phyloP scores from a whole-genome alignment of 805 yeast genomes.

The Debaryomyces maramus region DNA sequence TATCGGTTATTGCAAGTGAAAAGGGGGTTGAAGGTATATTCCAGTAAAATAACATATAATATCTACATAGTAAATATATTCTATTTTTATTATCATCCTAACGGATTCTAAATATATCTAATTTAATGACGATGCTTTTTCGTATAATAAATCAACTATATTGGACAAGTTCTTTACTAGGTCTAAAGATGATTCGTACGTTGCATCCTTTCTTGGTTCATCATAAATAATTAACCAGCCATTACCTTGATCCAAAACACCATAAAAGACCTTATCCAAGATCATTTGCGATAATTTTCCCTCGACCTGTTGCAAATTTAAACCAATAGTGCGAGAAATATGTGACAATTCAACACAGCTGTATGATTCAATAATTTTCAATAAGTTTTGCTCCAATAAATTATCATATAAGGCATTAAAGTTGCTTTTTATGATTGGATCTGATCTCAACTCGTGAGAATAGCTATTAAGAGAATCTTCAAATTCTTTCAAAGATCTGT shows the following conservation, averaged over 20 bases:
- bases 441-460: slow-evolving; percentile 74
- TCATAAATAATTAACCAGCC: slow-evolving; percentile 95
- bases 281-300: slow-evolving; percentile 96
- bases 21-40: slow-evolving; percentile 48
- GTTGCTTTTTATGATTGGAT: slow-evolving; percentile 86
- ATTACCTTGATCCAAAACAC: slow-evolving; percentile 96
- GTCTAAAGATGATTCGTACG: slow-evolving; percentile 84
- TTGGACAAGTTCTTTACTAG: slow-evolving; percentile 82
- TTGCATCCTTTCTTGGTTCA: slow-evolving; percentile 82
- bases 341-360: slow-evolving; percentile 93
- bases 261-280: slow-evolving; percentile 90
- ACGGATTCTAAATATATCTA: slow-evolving; percentile 27
- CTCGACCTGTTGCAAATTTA: slow-evolving; percentile 85
- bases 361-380: slow-evolving; percentile 94
- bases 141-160: slow-evolving; percentile 89
- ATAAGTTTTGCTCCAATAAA: slow-evolving; percentile 85
- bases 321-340: slow-evolving; percentile 82
- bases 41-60: slow-evolving; percentile 11
- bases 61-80: slow-evolving; percentile 4
- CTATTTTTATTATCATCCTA: slow-evolving; percentile 4
- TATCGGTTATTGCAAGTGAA: slow-evolving; percentile 53
- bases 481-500: slow-evolving; percentile 87
- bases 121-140: slow-evolving; percentile 84
- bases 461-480: slow-evolving; percentile 78
- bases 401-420: slow-evolving; percentile 92